These are phyloP conservation scores for Vicia villosa DNA, from an alignment of 306 rosid genomes.

Conservation along the genomic window DNA sequence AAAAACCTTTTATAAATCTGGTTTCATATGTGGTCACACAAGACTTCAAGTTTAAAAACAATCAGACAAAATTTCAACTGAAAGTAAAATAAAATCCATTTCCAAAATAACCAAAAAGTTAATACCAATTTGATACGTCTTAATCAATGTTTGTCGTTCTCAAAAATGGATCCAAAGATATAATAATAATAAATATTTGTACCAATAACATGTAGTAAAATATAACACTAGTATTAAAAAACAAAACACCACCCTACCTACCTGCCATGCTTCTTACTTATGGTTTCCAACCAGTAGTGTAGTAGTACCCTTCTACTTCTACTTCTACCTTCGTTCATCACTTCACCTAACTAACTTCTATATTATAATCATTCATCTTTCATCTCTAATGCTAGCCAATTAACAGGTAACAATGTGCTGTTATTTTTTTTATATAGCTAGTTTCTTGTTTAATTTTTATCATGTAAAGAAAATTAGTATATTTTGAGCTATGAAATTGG, in stretches of 20 bases:
- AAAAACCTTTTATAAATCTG: too few relatives aligned
- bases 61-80: neutral
- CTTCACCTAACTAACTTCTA: too few relatives aligned
- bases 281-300: neutral
- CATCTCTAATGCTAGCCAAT: neutral
- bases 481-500: neutral
- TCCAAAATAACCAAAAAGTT: neutral
- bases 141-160: neutral
- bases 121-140: neutral
- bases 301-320: neutral
- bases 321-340: neutral
- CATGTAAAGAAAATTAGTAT: too few relatives aligned
- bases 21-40: neutral
- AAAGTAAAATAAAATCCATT: neutral
- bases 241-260: neutral
- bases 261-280: neutral
- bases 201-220: too few relatives aligned
- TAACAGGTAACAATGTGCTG: neutral
- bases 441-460: neutral
- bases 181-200: too few relatives aligned
- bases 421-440: neutral
- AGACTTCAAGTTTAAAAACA: neutral
- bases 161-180: neutral
- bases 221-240: neutral
- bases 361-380: neutral